Conservation (phyloP, 192 early-diverging fungal genomes). For the Umbelopsis ramanniana region DNA sequence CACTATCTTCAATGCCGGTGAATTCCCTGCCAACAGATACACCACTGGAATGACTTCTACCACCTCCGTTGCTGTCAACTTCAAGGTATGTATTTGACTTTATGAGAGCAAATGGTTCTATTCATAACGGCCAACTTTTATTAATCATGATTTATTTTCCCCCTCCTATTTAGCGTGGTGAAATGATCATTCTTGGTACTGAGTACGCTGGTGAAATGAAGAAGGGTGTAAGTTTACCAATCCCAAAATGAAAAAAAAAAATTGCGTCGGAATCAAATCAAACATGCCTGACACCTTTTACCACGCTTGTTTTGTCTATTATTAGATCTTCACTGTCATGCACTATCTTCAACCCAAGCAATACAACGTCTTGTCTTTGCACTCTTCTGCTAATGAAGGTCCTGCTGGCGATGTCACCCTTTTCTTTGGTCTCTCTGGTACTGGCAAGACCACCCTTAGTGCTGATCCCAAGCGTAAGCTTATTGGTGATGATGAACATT, state of each 20-base stretch:
- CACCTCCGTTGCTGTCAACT: constrained; percentile 93
- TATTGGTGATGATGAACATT: constrained; percentile 99
- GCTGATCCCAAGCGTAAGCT: constrained; percentile 91
- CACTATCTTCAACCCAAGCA: constrained; percentile 98
- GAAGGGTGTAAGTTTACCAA: constrained; percentile 76
- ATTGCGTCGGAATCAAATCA: background rate
- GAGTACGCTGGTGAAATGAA: constrained; percentile 99
- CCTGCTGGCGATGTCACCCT: constrained; percentile 88
- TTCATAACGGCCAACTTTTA: background rate
- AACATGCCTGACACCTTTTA: background rate
- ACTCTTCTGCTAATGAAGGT: constrained; percentile 96
- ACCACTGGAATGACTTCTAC: constrained; percentile 95
- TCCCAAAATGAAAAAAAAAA: background rate
- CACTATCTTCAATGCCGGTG: constrained; percentile 96
- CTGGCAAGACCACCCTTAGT: constrained; percentile 97
- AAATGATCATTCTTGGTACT: constrained; percentile 99
- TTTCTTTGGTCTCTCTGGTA: constrained; percentile 98
- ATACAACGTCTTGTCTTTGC: constrained; percentile 79
- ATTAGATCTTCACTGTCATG: constrained; percentile 92
- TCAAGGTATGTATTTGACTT: constrained; percentile 48
- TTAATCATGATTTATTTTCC: background rate
- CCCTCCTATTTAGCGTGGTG: constrained; percentile 52
- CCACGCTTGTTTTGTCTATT: background rate
- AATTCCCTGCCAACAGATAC: constrained; percentile 92
- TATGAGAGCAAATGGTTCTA: background rate